Base-by-base conservation (phyloP, 371 early-diverging fungal genomes). In the Mucor indicus region DNA sequence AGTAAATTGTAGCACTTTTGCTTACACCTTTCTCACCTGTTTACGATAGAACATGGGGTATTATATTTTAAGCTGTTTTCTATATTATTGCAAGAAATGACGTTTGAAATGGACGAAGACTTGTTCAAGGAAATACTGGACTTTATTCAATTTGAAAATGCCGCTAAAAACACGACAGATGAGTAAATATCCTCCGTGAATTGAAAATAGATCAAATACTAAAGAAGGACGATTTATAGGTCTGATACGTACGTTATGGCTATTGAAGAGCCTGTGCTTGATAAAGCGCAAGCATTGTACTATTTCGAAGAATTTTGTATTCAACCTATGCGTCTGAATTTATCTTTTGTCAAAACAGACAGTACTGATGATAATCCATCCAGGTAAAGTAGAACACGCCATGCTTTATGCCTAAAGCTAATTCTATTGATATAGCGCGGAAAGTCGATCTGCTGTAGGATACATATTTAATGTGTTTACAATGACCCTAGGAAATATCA, bases 281-380 rank as follows among this genome's bases (percentile, higher is more conserved):
- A 67, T 1, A 77, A 85, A 38, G 80, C 75, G 2, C 78, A 80
- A 2, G 67, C 68, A n/a, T 64, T 82, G 41, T 72, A 90, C 51
- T 95, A 92, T 62, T 95, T 95, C 69, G 94, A 94, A 62, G 81
- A 82, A 31, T 83, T 95, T 56, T 83, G 87, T 30, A 75, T 94
- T 19, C 93, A 93, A 48, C 95, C 95, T 2, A 77, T 95, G 64
- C 84, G 90, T 54, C 48, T 91, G 44, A 93, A 92, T 60, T 51
- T 95, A 2, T 87, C 94, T 2, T 92, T 92, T 64, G 77, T 84
- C 38, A 71, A 89, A 49, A 86, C 91, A 7, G 81, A 87, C 50
- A 65, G 68, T 12, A 62, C 72, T 3, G 75, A 74, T 38, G 53
- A 61, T 27, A 47, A n/a, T n/a, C n/a, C n/a, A n/a, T n/a, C n/a